Percentiles rank a stretch among this genome's conserved stretches.
Evolutionary conservation across 306 rosid genomes (phyloP).

Genomic region (Crataegus laevigata): DNA sequence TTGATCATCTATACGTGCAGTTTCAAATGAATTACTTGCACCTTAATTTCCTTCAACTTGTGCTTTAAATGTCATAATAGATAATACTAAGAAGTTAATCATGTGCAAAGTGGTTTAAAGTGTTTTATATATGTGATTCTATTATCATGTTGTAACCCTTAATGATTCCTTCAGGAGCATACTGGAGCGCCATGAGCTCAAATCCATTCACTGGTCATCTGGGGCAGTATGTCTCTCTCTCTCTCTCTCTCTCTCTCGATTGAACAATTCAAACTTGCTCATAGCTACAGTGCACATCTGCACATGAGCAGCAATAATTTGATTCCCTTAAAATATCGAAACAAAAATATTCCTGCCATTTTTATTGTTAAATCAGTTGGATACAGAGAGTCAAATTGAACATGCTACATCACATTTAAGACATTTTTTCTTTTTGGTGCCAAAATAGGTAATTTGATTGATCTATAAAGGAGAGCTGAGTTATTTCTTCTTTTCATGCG

Average conservation of each 20-base stretch:
- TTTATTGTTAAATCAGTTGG: too few relatives aligned
- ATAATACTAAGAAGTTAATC: slow-evolving; percentile 3
- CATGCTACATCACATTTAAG: not conserved
- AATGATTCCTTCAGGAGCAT: slow-evolving; percentile 51
- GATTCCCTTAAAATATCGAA: not conserved
- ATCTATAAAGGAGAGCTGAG: not conserved
- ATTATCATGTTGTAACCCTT: slow-evolving; percentile 39
- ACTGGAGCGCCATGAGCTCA: slow-evolving; percentile 75
- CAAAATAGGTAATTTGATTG: not conserved
- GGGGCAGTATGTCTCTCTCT: slow-evolving; percentile 65
- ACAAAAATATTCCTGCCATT: not conserved
- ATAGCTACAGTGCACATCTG: not conserved
- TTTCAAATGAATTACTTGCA: not conserved
- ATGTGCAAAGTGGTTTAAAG: not conserved
- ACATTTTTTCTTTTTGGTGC: not conserved
- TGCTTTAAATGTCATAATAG: slow-evolving; percentile 4
- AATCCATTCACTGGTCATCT: slow-evolving; percentile 81
- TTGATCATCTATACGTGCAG: not conserved
- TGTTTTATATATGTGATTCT: not conserved
- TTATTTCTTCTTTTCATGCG: not conserved
- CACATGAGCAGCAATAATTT: too few relatives aligned
- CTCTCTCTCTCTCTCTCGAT: slow-evolving; percentile 15
- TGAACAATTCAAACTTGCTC: not conserved
- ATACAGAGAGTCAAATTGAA: not conserved
- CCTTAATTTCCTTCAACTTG: slow-evolving; percentile 2